These are phyloP conservation scores for Cyclotella baltica DNA, from an alignment of 108 stramenopile species.

Conservation along the genomic window DNA sequence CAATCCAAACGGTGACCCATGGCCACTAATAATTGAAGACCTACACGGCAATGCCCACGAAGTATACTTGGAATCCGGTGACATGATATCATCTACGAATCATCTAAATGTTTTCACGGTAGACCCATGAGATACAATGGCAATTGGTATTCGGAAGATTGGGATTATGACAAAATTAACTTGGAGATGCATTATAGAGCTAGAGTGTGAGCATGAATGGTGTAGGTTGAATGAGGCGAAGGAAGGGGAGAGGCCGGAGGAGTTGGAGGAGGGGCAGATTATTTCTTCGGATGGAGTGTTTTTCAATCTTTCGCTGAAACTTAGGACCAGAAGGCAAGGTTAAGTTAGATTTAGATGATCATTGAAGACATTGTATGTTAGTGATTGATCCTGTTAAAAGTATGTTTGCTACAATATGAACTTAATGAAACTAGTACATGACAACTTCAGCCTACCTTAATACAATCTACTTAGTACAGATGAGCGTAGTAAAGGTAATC, in stretches of 20 bases:
- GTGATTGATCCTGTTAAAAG: no score
- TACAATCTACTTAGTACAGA: no score
- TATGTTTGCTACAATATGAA: no score
- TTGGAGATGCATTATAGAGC: conserved; percentile 80
- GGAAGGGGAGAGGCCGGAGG: conserved; percentile 43
- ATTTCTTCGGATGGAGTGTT: conserved; percentile 31
- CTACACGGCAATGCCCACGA: conserved; percentile 57
- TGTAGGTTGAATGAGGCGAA: conserved; percentile 62
- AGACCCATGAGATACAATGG: conserved; percentile 76
- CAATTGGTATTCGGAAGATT: conserved; percentile 65
- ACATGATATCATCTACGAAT: conserved; percentile 88
- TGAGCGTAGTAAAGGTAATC: no score
- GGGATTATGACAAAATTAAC: conserved; percentile 50
- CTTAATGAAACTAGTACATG: no score
- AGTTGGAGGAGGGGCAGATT: conserved; percentile 21
- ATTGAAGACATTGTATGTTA: no score
- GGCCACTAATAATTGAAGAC: conserved; percentile 68
- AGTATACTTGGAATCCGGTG: conserved; percentile 54
- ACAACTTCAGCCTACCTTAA: no score
- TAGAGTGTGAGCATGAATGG: conserved; percentile 74
- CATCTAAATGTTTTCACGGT: conserved; percentile 84
- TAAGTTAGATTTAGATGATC: no score
- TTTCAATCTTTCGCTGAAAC: no score
- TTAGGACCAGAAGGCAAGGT: no score
- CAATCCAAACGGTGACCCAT: conserved; percentile 49